These are phyloP conservation scores for Colletotrichum zoysiae DNA, from an alignment of 2,329 filamentous ascomycete genomes.

Conservation along the genomic window DNA sequence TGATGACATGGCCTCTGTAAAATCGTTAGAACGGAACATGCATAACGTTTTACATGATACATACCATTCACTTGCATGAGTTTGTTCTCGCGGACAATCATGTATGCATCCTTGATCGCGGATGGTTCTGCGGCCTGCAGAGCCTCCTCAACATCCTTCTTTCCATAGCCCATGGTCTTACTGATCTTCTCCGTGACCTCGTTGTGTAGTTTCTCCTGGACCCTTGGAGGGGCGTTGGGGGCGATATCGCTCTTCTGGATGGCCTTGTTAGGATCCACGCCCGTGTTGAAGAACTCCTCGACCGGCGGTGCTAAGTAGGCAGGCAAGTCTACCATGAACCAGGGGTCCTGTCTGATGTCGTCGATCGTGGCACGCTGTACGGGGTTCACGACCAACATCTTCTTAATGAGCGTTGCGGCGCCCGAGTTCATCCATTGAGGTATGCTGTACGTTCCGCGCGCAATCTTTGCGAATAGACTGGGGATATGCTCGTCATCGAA, in stretches of 20 bases:
- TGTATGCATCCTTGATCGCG: conserved; percentile 98
- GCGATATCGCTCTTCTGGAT: conserved; percentile 87
- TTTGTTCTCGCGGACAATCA: conserved; percentile 97
- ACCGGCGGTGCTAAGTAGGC: conserved; percentile 87
- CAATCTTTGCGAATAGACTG: conserved; percentile 97
- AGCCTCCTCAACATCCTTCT: conserved; percentile 94
- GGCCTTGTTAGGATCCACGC: conserved; percentile 91
- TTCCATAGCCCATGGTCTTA: conserved; percentile 97
- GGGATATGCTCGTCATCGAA: conserved; percentile 99
- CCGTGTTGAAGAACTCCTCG: conserved; percentile 93
- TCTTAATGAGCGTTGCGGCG: conserved; percentile 84
- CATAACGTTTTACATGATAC: not conserved
- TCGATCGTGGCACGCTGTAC: conserved; percentile 94
- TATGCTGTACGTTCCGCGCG: conserved; percentile 91
- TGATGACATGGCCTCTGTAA: conserved; percentile 48
- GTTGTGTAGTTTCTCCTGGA: conserved; percentile 91
- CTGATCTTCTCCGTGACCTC: conserved; percentile 95
- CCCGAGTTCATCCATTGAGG: conserved; percentile 91
- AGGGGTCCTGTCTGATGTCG: conserved; percentile 92
- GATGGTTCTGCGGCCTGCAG: conserved; percentile 92
- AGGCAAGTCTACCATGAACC: conserved; percentile 91
- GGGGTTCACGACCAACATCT: conserved; percentile 95
- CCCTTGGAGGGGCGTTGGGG: conserved; percentile 79
- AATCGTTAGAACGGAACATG: not conserved
- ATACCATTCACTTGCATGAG: conserved; percentile 94